A percentile compares a stretch with the other conserved stretches of the same genome.
Evolutionary conservation across 2,329 filamentous ascomycete genomes (phyloP).

Genomic region (Blastomyces gilchristii): DNA sequence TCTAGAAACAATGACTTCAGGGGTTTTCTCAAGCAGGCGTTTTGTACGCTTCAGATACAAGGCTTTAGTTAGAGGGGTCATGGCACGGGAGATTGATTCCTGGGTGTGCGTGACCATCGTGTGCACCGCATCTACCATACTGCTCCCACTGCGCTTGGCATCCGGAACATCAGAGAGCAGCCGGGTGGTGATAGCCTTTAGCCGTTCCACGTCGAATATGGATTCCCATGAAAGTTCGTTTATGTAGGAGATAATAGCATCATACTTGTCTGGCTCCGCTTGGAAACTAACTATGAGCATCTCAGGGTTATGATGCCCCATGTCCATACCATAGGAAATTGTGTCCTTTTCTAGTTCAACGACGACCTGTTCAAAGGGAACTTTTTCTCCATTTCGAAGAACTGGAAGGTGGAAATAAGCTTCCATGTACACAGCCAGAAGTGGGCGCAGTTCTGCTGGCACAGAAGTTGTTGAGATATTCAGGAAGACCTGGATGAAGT

Average conservation of each 20-base stretch:
- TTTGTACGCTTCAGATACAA: conserved; percentile 79
- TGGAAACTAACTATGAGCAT: conserved; percentile 73
- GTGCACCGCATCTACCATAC: conserved; percentile 53
- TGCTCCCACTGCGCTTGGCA: conserved; percentile 68
- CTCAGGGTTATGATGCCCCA: conserved; percentile 59
- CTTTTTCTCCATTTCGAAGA: conserved; percentile 58
- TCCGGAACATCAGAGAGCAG: conserved; percentile 87
- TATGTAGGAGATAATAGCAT: conserved; percentile 70
- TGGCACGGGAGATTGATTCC: conserved; percentile 65
- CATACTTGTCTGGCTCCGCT: conserved; percentile 80
- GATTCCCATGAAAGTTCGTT: conserved; percentile 78
- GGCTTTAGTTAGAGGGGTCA: conserved; percentile 73
- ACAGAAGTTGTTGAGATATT: conserved; percentile 69
- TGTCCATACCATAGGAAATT: conserved; percentile 66
- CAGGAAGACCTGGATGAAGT: conserved; percentile 78
- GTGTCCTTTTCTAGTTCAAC: conserved; percentile 86
- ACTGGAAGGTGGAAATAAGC: conserved; percentile 95
- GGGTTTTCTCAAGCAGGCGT: conserved; percentile 66
- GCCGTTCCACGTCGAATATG: conserved; percentile 66
- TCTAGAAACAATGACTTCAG: conserved; percentile 62
- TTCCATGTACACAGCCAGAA: conserved; percentile 74
- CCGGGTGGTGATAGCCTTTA: conserved; percentile 59
- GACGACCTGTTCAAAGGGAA: conserved; percentile 88
- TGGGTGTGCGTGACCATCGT: conserved; percentile 71
- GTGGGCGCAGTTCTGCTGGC: conserved; percentile 70